These are phyloP conservation scores for Dactylella cylindrospora DNA, from an alignment of 2,329 filamentous ascomycete genomes.

Conservation along the genomic window DNA sequence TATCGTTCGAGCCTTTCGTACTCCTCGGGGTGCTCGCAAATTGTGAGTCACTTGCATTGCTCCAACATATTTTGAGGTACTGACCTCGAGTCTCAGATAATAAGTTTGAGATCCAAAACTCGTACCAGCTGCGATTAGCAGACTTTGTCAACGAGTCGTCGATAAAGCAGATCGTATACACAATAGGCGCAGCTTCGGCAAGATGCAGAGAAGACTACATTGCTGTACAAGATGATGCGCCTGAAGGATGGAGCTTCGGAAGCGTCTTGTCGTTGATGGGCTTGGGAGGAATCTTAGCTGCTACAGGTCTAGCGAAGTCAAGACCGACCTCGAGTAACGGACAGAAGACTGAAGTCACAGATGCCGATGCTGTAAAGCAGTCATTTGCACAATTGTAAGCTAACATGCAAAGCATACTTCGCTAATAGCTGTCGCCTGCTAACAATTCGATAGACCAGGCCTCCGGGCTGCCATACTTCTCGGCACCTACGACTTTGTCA, in stretches of 20 bases:
- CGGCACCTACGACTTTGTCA: constrained; percentile 86
- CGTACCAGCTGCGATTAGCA: constrained; percentile 85
- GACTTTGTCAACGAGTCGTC: constrained; percentile 92
- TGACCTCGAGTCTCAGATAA: constrained; percentile 61
- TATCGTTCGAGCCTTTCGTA: constrained; percentile 72
- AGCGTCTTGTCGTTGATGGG: constrained; percentile 82
- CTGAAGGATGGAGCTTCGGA: constrained; percentile 82
- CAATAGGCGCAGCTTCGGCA: constrained; percentile 72
- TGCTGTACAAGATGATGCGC: constrained; percentile 82
- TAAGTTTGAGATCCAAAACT: constrained; percentile 98
- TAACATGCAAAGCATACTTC: not conserved
- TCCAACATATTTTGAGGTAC: not conserved
- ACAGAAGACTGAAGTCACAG: constrained; percentile 57
- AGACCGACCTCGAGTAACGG: constrained; percentile 51
- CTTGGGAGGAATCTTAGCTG: constrained; percentile 31
- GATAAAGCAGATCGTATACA: constrained; percentile 77
- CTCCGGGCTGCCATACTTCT: constrained; percentile 77
- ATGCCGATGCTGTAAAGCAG: constrained; percentile 76
- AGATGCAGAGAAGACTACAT: constrained; percentile 73
- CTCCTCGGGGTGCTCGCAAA: constrained; percentile 86
- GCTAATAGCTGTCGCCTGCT: not conserved
- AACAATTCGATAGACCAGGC: constrained; percentile 64
- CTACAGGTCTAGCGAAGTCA: constrained; percentile 55
- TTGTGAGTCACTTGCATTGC: constrained; percentile 54
- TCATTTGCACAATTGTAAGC: constrained; percentile 76